A percentile compares a stretch with the other conserved stretches of the same genome.
These are phyloP conservation scores for Candida frijolesensis DNA, from an alignment of 1,139 yeast species.

Conservation along the genomic window DNA sequence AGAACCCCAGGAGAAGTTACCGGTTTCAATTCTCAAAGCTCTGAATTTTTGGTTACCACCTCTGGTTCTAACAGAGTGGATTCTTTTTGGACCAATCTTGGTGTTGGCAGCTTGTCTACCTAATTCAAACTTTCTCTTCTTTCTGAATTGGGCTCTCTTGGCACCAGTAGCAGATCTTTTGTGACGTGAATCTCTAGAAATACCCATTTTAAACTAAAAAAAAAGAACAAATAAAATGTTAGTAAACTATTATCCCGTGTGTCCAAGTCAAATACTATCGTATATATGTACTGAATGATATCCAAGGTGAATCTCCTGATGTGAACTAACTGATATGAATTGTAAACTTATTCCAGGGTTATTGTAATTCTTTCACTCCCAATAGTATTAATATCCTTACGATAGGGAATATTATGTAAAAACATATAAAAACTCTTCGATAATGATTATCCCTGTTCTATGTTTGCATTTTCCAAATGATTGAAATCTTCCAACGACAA, in stretches of 20 bases:
- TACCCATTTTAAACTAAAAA: slow-evolving; percentile 71
- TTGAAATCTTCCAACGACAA: no score
- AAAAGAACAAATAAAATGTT: slow-evolving; percentile 19
- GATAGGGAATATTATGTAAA: no score
- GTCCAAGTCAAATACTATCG: neutral
- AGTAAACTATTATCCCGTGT: slow-evolving; percentile 21
- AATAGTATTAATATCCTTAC: no score
- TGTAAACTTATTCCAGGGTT: no score
- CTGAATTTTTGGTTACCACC: slow-evolving; percentile 99
- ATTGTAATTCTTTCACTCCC: no score
- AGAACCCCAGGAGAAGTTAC: slow-evolving; percentile 99
- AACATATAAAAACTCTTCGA: no score
- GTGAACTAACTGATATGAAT: no score
- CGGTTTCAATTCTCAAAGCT: slow-evolving; percentile 98
- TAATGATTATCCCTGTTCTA: no score
- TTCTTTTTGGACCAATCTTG: slow-evolving; percentile 98
- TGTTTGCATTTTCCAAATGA: no score
- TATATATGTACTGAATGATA: neutral
- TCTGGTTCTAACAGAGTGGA: slow-evolving; percentile 98
- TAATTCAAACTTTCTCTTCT: slow-evolving; percentile 99
- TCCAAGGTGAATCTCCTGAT: neutral
- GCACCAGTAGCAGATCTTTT: slow-evolving; percentile 99
- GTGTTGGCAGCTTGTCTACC: slow-evolving; percentile 99
- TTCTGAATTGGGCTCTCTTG: slow-evolving; percentile 99
- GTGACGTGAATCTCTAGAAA: slow-evolving; percentile 99